Evolutionary conservation across 1,139 yeast species (phyloP), one percentile per base, ranked within the genome.

Genomic region (Blastobotrys persicus): DNA sequence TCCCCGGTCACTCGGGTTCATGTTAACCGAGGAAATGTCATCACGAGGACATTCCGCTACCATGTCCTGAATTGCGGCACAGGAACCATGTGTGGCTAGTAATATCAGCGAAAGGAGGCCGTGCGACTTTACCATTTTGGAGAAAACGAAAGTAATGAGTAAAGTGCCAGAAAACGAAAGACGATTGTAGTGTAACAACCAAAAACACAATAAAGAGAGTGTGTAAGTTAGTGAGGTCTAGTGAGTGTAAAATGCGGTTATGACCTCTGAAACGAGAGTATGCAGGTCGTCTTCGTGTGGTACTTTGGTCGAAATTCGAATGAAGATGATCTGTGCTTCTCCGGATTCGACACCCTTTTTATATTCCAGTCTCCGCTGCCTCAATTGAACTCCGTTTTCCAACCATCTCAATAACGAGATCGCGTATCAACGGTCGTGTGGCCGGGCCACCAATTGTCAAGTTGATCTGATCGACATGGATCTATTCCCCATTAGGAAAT

Each of bases 1-100:
- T 59, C 43, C 9, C 67, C 63, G 55, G 41, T 37, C 41, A 19
- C 41, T 37, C 13, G 41, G 41, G 17, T 37, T 37, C 28, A 37
- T 7, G 19, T 37, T 37, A 9, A 37, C 41, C 3, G 41, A 37
- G 19, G 41, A 17, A 12, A 37, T 37, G n/a, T 37, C 41, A 7
- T 37, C 28, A 7, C 41, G 41, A 11, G 18, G n/a, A 13, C 41
- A 37, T 12, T 37, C 41, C 11, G 26, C 11, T 4, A 23, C 28
- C 28, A 37, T 18, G n/a, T 37, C 41, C 41, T 37, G 41, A 37
- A 37, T 37, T 18, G 41, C 41, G 26, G 41, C 41, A 37, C 41
- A 37, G 28, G 41, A 37, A 4, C 41, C 41, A 17, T 37, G 41
- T 18, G 41, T 16, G 26, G 41, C 41, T n/a, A 37, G 28, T 13